Percentiles rank a stretch among this genome's conserved stretches.
Conservation (phyloP, 1,284 basidiomycete species). For the Cryptococcus floricola region DNA sequence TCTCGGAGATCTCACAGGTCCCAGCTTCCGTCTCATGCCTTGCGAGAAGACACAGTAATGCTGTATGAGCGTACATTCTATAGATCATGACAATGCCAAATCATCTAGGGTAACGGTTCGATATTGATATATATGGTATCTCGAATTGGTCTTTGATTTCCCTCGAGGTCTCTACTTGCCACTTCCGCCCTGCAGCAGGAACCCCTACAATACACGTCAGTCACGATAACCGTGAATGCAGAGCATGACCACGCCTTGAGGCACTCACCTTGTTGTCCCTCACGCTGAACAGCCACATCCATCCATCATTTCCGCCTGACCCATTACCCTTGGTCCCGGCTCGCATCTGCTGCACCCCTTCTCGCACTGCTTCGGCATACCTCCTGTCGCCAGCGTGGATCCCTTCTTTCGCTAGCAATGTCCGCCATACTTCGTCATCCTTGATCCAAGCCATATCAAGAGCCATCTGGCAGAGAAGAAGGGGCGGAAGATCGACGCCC, state of each 20-base stretch:
- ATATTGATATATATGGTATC: too few species aligned
- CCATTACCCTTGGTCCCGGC: background rate
- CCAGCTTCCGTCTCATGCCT: too few species aligned
- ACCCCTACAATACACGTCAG: conserved; percentile 12
- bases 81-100: too few species aligned
- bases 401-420: conserved; percentile 16
- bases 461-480: conserved; percentile 33
- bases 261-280: conserved; percentile 38
- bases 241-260: background rate
- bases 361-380: conserved; percentile 34
- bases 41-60: too few species aligned
- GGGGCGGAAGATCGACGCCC: conserved; percentile 38
- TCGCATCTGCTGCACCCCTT: conserved; percentile 21
- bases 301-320: conserved; percentile 1
- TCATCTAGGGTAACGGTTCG: too few species aligned
- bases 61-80: too few species aligned
- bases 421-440: conserved; percentile 44
- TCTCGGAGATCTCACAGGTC: too few species aligned
- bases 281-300: conserved; percentile 60
- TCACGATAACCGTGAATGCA: background rate
- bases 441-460: conserved; percentile 37
- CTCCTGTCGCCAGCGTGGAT: conserved; percentile 24
- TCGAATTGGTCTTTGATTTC: too few species aligned
- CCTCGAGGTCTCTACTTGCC: background rate
- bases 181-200: conserved; percentile 18